Base-by-base conservation (phyloP, 257 asterid species). In the Ehretia macrophylla region DNA sequence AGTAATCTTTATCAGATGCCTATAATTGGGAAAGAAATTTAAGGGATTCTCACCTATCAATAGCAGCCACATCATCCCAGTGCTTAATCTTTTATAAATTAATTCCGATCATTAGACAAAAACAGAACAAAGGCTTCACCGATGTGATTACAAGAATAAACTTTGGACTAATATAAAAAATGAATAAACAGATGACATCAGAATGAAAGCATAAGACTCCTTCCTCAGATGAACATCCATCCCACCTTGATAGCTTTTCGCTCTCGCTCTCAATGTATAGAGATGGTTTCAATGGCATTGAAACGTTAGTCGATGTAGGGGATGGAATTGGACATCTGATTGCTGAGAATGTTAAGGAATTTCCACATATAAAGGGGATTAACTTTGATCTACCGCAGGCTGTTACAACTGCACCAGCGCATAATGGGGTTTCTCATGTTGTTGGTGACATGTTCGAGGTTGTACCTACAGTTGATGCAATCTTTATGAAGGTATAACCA, bases 221-320 rank as follows among this genome's bases (percentile, higher is more conserved):
- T 52, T 80, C 85, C 16, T 80, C 85, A n/a, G 85, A 80, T 1
- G 85, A 80, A 66, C 81, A 73, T 27, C 85, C 85, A 62, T 80
- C 85, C 83, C 85, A 80, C 71, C 81, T 70, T 8, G 80, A 80
- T 8, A 70, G 63, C 78, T 80, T 76, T 27, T 80, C 85, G 17
- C 81, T 70, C 79, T 76, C 85, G 13, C 82, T 76, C 70, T 76
- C 85, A n/a, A n/a, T n/a, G n/a, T n/a, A n/a, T n/a, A n/a, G n/a
- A n/a, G n/a, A n/a, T n/a, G n/a, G n/a, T n/a, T n/a, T n/a, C n/a
- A n/a, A n/a, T n/a, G n/a, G n/a, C n/a, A n/a, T n/a, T n/a, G n/a
- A n/a, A n/a, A n/a, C n/a, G n/a, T n/a, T n/a, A n/a, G n/a, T n/a
- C n/a, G n/a, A n/a, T n/a, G n/a, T n/a, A n/a, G n/a, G n/a, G n/a